Conservation (phyloP, 129 eudicot species). For the Silybum marianum region DNA sequence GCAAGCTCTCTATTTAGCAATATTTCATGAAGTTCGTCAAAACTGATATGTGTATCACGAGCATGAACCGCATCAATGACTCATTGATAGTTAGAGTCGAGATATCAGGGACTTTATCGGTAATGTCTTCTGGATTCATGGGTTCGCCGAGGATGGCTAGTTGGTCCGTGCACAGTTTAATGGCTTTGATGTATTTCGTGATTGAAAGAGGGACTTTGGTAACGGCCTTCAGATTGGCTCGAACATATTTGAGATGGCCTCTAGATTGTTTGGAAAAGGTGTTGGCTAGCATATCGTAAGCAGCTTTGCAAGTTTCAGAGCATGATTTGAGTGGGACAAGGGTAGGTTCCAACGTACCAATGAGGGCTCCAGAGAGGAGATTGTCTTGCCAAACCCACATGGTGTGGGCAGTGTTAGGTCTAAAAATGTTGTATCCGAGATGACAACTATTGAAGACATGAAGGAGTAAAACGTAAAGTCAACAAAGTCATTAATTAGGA, state of each 20-base stretch:
- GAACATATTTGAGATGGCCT: background rate
- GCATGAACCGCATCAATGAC: background rate
- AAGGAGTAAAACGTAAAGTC: too few relatives aligned
- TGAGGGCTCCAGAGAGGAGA: background rate
- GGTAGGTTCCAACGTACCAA: background rate
- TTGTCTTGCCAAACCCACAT: background rate
- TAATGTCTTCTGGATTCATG: background rate
- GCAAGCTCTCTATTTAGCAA: background rate
- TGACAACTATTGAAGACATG: too few relatives aligned
- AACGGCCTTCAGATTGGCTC: background rate
- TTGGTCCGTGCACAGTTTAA: background rate
- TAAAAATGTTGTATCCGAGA: too few relatives aligned
- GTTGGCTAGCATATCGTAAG: background rate
- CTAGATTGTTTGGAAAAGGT: background rate
- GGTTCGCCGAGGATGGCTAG: background rate
- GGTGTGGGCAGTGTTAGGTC: background rate
- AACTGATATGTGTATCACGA: background rate
- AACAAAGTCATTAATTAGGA: too few relatives aligned
- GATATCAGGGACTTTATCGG: background rate
- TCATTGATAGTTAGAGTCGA: background rate
- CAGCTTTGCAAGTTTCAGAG: background rate
- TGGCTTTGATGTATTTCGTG: background rate
- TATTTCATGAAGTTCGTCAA: background rate
- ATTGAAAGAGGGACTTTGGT: background rate
- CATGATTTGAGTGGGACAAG: background rate